Evolutionary conservation across 306 rosid genomes (phyloP).

Genomic region (Mimosa pudica): DNA sequence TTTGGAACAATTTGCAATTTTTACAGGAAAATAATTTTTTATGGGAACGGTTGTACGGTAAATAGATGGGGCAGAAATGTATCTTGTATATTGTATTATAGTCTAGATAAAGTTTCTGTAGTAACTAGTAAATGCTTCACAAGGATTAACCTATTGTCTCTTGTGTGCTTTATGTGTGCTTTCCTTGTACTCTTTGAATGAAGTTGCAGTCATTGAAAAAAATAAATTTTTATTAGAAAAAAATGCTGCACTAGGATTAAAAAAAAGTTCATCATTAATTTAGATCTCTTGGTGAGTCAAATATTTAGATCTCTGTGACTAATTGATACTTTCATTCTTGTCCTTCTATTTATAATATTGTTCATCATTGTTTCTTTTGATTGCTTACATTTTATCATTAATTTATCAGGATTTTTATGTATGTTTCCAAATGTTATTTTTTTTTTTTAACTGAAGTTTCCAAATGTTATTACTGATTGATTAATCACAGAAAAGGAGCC

Average conservation of each 20-base stretch:
- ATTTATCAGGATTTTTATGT: background rate
- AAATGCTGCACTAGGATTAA: background rate
- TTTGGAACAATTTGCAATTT: too few species aligned
- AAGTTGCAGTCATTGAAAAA: background rate
- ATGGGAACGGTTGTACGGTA: too few species aligned
- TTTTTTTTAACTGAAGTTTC: too few species aligned
- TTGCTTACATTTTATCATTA: background rate
- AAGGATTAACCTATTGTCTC: background rate
- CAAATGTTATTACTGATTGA: background rate
- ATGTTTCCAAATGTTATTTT: background rate
- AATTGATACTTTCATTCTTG: background rate
- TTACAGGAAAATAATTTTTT: background rate
- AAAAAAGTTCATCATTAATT: background rate
- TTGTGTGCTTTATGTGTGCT: background rate
- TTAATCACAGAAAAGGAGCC: slow-evolving; percentile 44
- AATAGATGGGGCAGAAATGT: too few species aligned
- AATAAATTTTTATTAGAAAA: background rate
- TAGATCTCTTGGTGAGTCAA: background rate
- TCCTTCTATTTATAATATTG: background rate
- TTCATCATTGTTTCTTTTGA: background rate
- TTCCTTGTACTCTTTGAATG: background rate
- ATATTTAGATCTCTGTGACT: background rate
- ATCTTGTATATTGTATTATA: too few species aligned
- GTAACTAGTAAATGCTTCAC: background rate
- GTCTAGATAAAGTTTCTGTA: background rate